These are phyloP conservation scores for Debaryomyces subglobosus DNA, from an alignment of 1,139 yeast species.

Conservation along the genomic window DNA sequence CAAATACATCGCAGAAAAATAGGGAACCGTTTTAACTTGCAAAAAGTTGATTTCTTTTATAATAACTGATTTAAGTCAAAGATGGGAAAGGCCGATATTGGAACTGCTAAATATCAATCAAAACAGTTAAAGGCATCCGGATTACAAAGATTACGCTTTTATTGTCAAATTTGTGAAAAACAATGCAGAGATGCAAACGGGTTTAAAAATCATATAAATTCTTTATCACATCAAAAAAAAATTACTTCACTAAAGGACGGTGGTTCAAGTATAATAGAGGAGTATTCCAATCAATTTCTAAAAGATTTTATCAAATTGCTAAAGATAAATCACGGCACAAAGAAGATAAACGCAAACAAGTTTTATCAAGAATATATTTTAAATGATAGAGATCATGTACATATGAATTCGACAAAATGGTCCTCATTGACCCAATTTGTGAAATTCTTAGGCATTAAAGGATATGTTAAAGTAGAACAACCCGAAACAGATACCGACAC, in stretches of 20 bases:
- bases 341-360: conserved; percentile 74
- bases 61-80: not conserved
- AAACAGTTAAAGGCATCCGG: conserved; percentile 84
- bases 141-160: conserved; percentile 80
- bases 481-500: conserved; percentile 42
- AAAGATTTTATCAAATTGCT: conserved; percentile 67
- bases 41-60: not conserved
- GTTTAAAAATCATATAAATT: conserved; percentile 79
- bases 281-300: conserved; percentile 63
- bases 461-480: conserved; percentile 57
- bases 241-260: conserved; percentile 37
- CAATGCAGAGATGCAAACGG: conserved; percentile 98
- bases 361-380: conserved; percentile 87
- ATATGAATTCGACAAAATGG: conserved; percentile 90
- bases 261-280: conserved; percentile 52
- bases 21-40: not conserved
- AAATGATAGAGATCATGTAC: conserved; percentile 78
- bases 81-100: conserved; percentile 60
- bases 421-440: conserved; percentile 69
- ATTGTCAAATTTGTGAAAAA: conserved; percentile 89
- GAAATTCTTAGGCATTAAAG: conserved; percentile 60
- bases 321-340: conserved; percentile 77
- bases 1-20: conserved; percentile 4
- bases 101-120: conserved; percentile 80
- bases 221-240: conserved; percentile 67